Evolutionary conservation across 139 green algal genomes (phyloP).

Genomic region (Zygnema cylindricum): DNA sequence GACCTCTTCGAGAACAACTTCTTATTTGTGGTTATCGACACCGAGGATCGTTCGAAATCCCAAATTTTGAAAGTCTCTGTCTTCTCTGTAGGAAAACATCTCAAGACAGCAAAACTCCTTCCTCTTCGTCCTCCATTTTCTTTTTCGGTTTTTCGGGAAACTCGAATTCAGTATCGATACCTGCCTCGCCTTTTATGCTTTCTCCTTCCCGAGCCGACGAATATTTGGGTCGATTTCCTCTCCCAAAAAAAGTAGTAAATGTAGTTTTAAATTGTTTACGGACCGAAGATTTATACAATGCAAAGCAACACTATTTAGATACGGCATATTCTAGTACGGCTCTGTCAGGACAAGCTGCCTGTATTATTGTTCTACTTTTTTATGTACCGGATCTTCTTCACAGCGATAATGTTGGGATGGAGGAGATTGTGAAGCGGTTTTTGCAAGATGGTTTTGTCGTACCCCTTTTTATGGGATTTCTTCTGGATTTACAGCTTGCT

Average conservation of each 20-base stretch:
- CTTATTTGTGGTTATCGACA: background rate
- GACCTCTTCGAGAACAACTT: background rate
- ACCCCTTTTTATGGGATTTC: slow-evolving; percentile 23
- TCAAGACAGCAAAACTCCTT: background rate
- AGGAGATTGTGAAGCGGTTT: slow-evolving; percentile 9
- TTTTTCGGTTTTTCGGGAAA: no score
- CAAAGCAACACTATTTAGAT: background rate
- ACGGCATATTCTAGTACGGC: background rate
- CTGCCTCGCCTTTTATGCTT: background rate
- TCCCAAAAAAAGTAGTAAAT: background rate
- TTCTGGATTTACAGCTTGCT: slow-evolving; percentile 6
- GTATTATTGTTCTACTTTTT: slow-evolving; percentile 17
- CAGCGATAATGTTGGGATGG: background rate
- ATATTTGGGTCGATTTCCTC: slow-evolving; percentile 15
- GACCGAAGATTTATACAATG: slow-evolving; percentile 26
- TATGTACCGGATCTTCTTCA: slow-evolving; percentile 8
- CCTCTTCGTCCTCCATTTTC: background rate
- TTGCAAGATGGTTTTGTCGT: background rate
- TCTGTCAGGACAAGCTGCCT: slow-evolving; percentile 9
- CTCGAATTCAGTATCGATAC: background rate
- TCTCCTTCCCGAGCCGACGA: slow-evolving; percentile 1
- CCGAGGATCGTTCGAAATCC: background rate
- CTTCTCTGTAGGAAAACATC: background rate
- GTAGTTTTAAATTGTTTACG: background rate
- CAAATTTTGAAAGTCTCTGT: slow-evolving; percentile 22